Conservation (phyloP, 176 grass and related monocot genomes). For the Pontederia paniculata region DNA sequence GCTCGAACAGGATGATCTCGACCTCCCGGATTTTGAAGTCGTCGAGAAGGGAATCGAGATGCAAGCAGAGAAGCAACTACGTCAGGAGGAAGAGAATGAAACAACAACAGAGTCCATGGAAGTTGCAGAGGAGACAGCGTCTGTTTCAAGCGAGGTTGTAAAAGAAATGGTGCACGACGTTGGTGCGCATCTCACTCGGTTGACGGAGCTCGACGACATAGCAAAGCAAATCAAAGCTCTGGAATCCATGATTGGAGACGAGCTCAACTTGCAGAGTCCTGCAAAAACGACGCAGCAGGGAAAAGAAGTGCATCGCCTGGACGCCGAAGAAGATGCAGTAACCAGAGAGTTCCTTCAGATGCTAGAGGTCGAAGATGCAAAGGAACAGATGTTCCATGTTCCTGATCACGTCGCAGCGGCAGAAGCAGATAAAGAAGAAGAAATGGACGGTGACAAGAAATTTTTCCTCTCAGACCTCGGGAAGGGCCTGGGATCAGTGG, state of each 20-base stretch:
- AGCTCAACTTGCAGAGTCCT: not conserved
- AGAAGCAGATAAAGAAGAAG: not conserved
- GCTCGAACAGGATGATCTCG: constrained; percentile 28
- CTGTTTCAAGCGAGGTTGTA: constrained; percentile 50
- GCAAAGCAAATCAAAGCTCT: constrained; percentile 86
- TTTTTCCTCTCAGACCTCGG: constrained; percentile 65
- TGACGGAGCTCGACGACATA: constrained; percentile 79
- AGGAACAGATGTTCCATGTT: not conserved
- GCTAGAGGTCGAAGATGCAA: constrained; percentile 37
- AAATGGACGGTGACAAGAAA: constrained; percentile 2
- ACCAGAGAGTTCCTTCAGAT: constrained; percentile 68
- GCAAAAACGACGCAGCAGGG: not conserved
- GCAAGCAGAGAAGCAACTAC: constrained; percentile 32
- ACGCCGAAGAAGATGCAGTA: constrained; percentile 66
- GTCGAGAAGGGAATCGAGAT: constrained; percentile 77
- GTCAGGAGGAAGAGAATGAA: constrained; percentile 7
- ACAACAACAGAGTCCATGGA: constrained; percentile 1
- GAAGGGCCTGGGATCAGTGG: constrained; percentile 57
- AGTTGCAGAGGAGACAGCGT: constrained; percentile 8
- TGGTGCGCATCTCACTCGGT: constrained; percentile 32
- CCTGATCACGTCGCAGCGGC: constrained; percentile 17
- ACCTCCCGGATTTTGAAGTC: constrained; percentile 79
- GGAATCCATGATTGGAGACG: constrained; percentile 43
- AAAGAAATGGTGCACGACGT: constrained; percentile 80
- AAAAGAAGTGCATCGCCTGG: constrained; percentile 28